Evolutionary conservation across 345 rosid genomes (phyloP).

Genomic region (Syzygium grande): DNA sequence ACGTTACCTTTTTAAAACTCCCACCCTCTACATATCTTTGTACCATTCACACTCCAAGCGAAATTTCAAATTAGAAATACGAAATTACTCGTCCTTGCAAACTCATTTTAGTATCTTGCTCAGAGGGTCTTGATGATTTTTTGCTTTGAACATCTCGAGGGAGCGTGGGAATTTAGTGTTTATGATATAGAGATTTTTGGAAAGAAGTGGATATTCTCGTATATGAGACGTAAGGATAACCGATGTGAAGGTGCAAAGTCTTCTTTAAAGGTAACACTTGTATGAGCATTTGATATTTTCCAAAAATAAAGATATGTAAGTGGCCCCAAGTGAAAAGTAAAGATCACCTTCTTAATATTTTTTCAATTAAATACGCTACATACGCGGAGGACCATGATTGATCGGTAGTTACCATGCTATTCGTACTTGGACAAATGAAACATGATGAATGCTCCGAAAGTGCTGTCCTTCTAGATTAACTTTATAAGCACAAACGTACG

Average conservation of each 20-base stretch:
- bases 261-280: not conserved
- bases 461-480: not conserved
- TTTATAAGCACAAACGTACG: not conserved
- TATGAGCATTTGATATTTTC: no score
- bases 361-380: no score
- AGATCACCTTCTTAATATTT: no score
- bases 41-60: not conserved
- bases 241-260: not conserved
- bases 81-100: not conserved
- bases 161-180: not conserved
- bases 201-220: not conserved
- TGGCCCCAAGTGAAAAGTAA: not conserved
- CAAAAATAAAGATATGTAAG: not conserved
- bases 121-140: not conserved
- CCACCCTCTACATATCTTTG: not conserved
- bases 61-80: not conserved
- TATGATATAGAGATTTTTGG: no score
- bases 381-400: no score
- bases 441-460: no score
- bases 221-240: no score
- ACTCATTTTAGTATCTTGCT: not conserved
- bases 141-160: not conserved
- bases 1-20: not conserved
- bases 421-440: not conserved
- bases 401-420: not conserved